Percentiles rank a stretch among this genome's conserved stretches.
Evolutionary conservation across 2,329 filamentous ascomycete genomes (phyloP).

Genomic region (Exophiala aquamarina): DNA sequence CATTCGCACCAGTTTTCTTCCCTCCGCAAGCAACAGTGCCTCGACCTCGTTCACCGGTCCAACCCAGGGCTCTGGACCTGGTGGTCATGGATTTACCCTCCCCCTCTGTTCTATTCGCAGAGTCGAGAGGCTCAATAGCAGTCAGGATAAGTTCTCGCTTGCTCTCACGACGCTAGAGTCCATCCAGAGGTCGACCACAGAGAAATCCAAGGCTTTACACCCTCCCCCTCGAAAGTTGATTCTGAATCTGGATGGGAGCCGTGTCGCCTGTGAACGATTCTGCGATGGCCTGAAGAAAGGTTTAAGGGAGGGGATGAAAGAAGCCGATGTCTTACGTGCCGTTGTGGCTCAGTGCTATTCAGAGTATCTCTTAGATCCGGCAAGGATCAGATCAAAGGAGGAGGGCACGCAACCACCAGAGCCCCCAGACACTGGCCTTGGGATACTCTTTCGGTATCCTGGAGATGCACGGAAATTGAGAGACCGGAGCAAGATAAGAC

Average conservation of each 20-base stretch:
- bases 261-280: slow-evolving; percentile 88
- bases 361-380: slow-evolving; percentile 67
- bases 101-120: slow-evolving; percentile 87
- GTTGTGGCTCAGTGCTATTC: slow-evolving; percentile 88
- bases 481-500: slow-evolving; percentile 92
- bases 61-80: slow-evolving; percentile 87
- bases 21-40: slow-evolving; percentile 73
- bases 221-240: slow-evolving; percentile 71
- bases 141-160: slow-evolving; percentile 88
- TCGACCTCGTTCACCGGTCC: slow-evolving; percentile 87
- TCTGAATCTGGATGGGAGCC: slow-evolving; percentile 83
- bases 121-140: slow-evolving; percentile 89
- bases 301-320: slow-evolving; percentile 80
- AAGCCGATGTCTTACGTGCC: slow-evolving; percentile 78
- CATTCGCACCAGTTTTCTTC: slow-evolving; percentile 81
- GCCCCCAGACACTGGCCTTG: slow-evolving; percentile 88
- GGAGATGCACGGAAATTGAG: slow-evolving; percentile 91
- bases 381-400: slow-evolving; percentile 56
- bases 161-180: slow-evolving; percentile 94
- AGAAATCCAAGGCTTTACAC: slow-evolving; percentile 29
- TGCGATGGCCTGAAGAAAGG: slow-evolving; percentile 94
- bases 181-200: slow-evolving; percentile 54
- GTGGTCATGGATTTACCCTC: slow-evolving; percentile 93
- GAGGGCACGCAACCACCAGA: slow-evolving; percentile 46
- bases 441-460: slow-evolving; percentile 90